Percentiles rank a stretch among this genome's conserved stretches.
Evolutionary conservation across 2,329 filamentous ascomycete species (phyloP).

Genomic region (Colletotrichum sp.): DNA sequence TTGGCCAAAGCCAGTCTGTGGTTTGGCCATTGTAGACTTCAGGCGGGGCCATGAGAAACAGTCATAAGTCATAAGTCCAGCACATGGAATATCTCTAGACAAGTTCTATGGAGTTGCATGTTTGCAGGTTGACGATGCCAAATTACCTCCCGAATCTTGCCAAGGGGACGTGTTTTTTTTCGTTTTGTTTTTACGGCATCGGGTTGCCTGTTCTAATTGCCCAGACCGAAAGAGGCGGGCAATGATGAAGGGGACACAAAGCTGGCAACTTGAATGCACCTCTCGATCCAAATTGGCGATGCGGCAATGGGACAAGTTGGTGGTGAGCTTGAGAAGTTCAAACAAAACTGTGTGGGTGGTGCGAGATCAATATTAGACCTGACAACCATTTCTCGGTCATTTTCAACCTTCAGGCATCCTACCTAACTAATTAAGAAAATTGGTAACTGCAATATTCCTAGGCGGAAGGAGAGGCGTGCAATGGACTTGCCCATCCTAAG

Average conservation of each 20-base stretch:
- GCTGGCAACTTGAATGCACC: neutral
- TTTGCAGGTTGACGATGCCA: neutral
- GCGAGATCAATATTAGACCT: neutral
- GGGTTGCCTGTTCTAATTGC: neutral
- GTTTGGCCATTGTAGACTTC: neutral
- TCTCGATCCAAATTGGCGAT: neutral
- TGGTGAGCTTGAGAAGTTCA: neutral
- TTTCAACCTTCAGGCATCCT: neutral
- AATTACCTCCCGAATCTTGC: neutral
- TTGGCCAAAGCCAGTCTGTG: neutral
- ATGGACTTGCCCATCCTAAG: neutral
- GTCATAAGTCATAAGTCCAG: neutral
- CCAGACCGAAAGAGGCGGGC: neutral
- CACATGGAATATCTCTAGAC: neutral
- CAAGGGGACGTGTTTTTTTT: neutral
- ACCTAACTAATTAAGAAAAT: neutral
- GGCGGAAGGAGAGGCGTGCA: neutral
- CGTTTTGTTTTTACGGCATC: neutral
- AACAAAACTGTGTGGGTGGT: neutral
- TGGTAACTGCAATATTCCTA: neutral
- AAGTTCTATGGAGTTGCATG: neutral
- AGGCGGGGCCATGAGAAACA: neutral
- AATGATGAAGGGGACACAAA: neutral
- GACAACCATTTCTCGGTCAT: neutral
- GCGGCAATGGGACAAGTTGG: neutral